phyloP scores from a whole-genome alignment of 805 yeast genomes.

The Teunomyces lycoperdinae region DNA sequence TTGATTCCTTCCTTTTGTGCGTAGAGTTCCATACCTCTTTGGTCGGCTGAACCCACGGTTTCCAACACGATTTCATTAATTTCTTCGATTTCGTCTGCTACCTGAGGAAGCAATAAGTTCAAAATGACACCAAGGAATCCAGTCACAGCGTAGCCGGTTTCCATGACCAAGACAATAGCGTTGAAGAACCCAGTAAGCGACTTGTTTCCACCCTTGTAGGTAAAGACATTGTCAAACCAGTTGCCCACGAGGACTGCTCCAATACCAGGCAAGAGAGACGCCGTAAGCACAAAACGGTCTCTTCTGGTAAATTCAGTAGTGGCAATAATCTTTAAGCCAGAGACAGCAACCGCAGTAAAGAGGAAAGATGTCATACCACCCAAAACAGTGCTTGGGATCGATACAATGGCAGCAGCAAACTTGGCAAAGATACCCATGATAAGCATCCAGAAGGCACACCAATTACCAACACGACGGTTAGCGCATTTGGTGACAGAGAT shows the following conservation, averaged over 20 bases:
- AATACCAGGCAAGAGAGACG: slow-evolving; percentile 61
- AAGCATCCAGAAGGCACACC: slow-evolving; percentile 75
- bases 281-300: slow-evolving; percentile 70
- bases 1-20: slow-evolving; percentile 31
- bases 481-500: slow-evolving; percentile 92
- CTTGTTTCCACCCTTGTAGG: slow-evolving; percentile 60
- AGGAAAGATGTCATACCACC: slow-evolving; percentile 88
- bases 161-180: slow-evolving; percentile 68
- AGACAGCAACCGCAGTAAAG: slow-evolving; percentile 72
- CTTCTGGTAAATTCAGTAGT: slow-evolving; percentile 64
- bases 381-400: slow-evolving; percentile 69
- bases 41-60: slow-evolving; percentile 40
- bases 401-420: slow-evolving; percentile 54
- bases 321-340: slow-evolving; percentile 67
- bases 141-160: slow-evolving; percentile 69
- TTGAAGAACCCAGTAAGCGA: slow-evolving; percentile 60
- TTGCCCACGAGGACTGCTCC: slow-evolving; percentile 62
- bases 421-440: slow-evolving; percentile 81
- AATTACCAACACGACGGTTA: slow-evolving; percentile 74
- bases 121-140: slow-evolving; percentile 63
- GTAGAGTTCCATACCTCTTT: slow-evolving; percentile 30
- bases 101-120: slow-evolving; percentile 62
- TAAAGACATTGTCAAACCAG: slow-evolving; percentile 66
- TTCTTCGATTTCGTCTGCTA: slow-evolving; percentile 47
- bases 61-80: slow-evolving; percentile 45